Evolutionary conservation across 2,329 filamentous ascomycete genomes (phyloP), one percentile per base, ranked within the genome.

Genomic region (Arthroderma uncinatum): DNA sequence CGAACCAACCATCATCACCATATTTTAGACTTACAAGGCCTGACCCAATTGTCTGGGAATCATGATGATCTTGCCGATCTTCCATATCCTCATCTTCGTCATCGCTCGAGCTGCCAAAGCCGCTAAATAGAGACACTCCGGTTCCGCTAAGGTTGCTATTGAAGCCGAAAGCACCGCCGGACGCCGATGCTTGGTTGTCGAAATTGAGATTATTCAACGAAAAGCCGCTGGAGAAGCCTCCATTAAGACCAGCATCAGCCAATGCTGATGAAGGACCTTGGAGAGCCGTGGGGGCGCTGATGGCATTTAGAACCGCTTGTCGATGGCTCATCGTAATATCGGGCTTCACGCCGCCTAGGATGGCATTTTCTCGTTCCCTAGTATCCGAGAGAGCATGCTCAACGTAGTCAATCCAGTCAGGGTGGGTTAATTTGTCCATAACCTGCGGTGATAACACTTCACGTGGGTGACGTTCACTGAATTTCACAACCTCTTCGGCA

Each of bases 401-500:
- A 39, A 97, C 91, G 66, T 97, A 98, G 64, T 88, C 85, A 65
- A 93, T 87, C 93, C 93, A 98, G 59, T 90, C 85, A 55, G 85
- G 84, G 66, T 89, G 86, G 78, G 93, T 88, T 53, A 97, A 89
- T 64, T 86, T 89, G 64, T 95, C 88, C 62, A 95, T 78, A 2
- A 98, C 89, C 10, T 81, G 79, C 60, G 89, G 85, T 0, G 90
- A 93, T 8, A 97, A 78, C 19, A 92, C 76, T 72, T 97, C 91
- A 0, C 90, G 87, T 2, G 92, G 87, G 70, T 96, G 89, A 56
- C 93, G 84, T 72, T 96, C 93, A 36, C 90, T 95, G 68, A 98
- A 97, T 73, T 97, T 98, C 68, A 97, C 90, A 16, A 98, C 93
- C 72, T 98, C 93, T 72, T 98, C 93, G 30, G 93, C 92, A 59